Percentiles rank a stretch among this genome's conserved stretches.
These are phyloP conservation scores for Neonectria coccinea DNA, from an alignment of 2,329 filamentous ascomycete species.

Conservation along the genomic window DNA sequence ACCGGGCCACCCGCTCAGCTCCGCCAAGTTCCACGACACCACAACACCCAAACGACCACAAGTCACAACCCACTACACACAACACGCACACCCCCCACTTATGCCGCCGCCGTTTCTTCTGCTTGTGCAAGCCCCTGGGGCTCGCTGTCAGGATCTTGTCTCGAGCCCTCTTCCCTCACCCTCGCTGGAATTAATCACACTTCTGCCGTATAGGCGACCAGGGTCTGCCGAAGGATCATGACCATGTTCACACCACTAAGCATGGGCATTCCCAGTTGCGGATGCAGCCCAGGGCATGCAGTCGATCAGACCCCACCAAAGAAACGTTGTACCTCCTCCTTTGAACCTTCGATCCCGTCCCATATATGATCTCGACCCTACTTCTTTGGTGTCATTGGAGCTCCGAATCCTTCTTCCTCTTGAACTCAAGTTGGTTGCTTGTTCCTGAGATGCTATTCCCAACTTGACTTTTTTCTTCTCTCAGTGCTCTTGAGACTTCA, in stretches of 20 bases:
- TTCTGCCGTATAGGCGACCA: constrained; percentile 51
- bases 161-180: constrained; percentile 61
- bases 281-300: constrained; percentile 29
- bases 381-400: constrained; percentile 25
- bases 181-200: constrained; percentile 60
- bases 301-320: constrained; percentile 37
- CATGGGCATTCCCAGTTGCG: constrained; percentile 40
- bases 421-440: constrained; percentile 26
- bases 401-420: constrained; percentile 21
- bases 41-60: neutral
- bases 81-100: constrained; percentile 30
- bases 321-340: constrained; percentile 31
- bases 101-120: constrained; percentile 38
- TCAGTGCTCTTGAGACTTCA: constrained; percentile 15
- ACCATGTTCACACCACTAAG: constrained; percentile 39
- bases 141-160: constrained; percentile 36
- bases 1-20: constrained; percentile 42
- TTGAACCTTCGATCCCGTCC: constrained; percentile 38
- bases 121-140: constrained; percentile 38
- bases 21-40: constrained; percentile 31
- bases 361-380: constrained; percentile 44
- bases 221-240: constrained; percentile 36
- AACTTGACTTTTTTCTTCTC: constrained; percentile 10
- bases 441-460: constrained; percentile 26
- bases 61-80: neutral